Conservation (phyloP, 345 rosid genomes). For the Eucalyptus leucophloia region DNA sequence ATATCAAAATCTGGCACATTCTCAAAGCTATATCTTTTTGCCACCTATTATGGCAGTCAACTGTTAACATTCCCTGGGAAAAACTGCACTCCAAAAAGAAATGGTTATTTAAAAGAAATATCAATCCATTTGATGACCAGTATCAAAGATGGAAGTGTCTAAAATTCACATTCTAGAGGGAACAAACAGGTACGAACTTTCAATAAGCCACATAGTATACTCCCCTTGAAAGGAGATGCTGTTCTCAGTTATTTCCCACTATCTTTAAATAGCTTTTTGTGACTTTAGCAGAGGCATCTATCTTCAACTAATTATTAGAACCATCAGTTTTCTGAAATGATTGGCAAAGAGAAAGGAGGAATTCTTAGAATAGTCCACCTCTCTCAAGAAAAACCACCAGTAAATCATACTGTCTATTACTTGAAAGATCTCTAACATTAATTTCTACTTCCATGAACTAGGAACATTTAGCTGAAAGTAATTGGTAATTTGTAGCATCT, state of each 20-base stretch:
- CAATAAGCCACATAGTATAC: background rate
- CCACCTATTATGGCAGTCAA: background rate
- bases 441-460: background rate
- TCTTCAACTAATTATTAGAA: background rate
- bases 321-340: background rate
- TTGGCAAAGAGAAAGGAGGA: background rate
- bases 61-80: background rate
- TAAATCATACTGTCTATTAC: background rate
- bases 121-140: background rate
- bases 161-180: background rate
- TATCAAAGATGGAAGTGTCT: background rate
- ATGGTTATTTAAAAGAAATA: background rate
- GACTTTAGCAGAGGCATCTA: background rate
- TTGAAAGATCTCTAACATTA: background rate
- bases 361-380: background rate
- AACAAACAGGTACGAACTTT: background rate
- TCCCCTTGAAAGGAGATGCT: background rate
- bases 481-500: background rate
- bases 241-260: background rate
- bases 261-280: background rate
- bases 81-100: background rate
- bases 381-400: background rate
- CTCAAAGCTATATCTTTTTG: background rate
- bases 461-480: background rate
- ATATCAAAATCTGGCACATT: background rate